phyloP scores from a whole-genome alignment of 371 early-diverging fungal species.

The Mortierella polycephala region DNA sequence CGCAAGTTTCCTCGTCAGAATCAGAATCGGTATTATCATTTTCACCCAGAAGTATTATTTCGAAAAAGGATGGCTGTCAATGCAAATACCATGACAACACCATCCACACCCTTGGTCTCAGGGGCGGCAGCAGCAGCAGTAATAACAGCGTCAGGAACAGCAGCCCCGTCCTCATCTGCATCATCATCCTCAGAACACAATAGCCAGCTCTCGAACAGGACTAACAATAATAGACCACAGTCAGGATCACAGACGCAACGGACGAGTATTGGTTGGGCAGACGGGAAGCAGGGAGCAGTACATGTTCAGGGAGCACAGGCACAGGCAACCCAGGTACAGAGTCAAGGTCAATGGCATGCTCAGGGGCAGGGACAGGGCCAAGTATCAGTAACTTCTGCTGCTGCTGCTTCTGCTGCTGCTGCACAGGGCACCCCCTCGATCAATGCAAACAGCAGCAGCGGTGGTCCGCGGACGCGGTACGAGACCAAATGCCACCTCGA shows the following conservation, averaged over 20 bases:
- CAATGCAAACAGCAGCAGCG: neutral
- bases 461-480: conserved; percentile 17
- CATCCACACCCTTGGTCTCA: neutral
- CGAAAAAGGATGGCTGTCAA: conserved; percentile 18
- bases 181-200: no score
- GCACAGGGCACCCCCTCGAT: neutral
- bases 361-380: neutral
- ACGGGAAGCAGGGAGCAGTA: conserved; percentile 1
- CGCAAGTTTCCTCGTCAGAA: conserved; percentile 22
- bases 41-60: conserved; percentile 33
- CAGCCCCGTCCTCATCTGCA: neutral
- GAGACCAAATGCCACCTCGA: conserved; percentile 27
- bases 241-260: neutral
- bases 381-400: neutral
- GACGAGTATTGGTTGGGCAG: conserved; percentile 11
- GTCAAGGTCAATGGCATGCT: neutral
- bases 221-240: no score
- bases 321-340: neutral
- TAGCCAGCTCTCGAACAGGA: no score
- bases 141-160: neutral
- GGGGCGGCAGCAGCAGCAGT: neutral
- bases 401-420: neutral
- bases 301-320: neutral
- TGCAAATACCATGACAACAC: neutral
- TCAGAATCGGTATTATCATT: conserved; percentile 37